phyloP scores from a whole-genome alignment of 495 filamentous ascomycete species.

The Lichenothelia convexa region DNA sequence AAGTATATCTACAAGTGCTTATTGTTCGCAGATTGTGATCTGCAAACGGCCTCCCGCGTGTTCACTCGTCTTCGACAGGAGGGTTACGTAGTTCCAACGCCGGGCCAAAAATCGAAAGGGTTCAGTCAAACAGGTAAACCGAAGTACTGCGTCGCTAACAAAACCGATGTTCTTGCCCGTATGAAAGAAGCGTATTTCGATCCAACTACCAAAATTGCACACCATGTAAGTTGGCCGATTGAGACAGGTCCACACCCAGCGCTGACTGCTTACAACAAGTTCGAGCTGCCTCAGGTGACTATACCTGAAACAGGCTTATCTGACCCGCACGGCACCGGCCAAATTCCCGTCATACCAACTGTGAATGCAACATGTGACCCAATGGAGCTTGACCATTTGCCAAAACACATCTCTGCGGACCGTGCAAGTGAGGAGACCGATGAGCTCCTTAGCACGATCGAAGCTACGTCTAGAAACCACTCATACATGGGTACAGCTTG shows the following conservation, averaged over 20 bases:
- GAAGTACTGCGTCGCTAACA: conserved; percentile 10
- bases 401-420: not conserved
- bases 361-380: not conserved
- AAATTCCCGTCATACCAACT: not conserved
- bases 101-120: conserved; percentile 17
- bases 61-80: conserved; percentile 16
- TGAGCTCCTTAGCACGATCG: not conserved
- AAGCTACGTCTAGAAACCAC: not conserved
- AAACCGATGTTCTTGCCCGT: conserved; percentile 8
- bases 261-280: not conserved
- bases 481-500: not conserved
- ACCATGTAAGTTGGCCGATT: conserved; percentile 18
- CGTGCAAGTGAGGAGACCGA: not conserved
- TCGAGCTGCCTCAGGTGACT: not conserved
- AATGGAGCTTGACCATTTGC: not conserved
- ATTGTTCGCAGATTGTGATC: conserved; percentile 18
- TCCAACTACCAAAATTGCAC: conserved; percentile 22
- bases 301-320: not conserved
- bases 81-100: conserved; percentile 15
- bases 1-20: conserved; percentile 1
- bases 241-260: not conserved
- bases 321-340: not conserved
- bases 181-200: conserved; percentile 19
- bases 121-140: conserved; percentile 14
- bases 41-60: conserved; percentile 13